Percentiles rank a stretch among this genome's conserved stretches.
These are phyloP conservation scores for Capronia coronata DNA, from an alignment of 2,329 filamentous ascomycete genomes.

Conservation along the genomic window DNA sequence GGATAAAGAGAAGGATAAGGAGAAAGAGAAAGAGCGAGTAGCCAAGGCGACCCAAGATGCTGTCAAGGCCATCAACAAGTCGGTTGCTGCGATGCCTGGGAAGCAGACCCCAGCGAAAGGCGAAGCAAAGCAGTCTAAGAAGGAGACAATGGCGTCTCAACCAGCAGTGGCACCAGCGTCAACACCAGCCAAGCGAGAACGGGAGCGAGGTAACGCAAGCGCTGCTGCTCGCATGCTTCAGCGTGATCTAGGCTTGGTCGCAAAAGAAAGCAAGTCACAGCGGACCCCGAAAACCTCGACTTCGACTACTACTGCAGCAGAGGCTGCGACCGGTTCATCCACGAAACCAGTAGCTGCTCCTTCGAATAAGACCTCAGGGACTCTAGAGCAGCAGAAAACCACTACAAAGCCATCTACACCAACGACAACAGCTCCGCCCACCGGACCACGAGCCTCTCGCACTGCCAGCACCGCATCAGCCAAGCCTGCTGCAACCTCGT, in stretches of 20 bases:
- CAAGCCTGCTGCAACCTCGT: slow-evolving; percentile 9
- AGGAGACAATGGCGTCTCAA: slow-evolving; percentile 3
- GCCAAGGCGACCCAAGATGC: slow-evolving; percentile 59
- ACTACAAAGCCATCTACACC: slow-evolving; percentile 31
- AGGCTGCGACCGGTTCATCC: slow-evolving; percentile 28
- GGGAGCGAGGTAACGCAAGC: slow-evolving; percentile 48
- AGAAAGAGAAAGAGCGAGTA: slow-evolving; percentile 31
- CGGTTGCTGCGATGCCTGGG: slow-evolving; percentile 34
- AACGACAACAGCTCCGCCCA: slow-evolving; percentile 22
- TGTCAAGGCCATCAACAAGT: slow-evolving; percentile 52
- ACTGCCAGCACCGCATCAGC: slow-evolving; percentile 15
- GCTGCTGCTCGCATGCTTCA: slow-evolving; percentile 55
- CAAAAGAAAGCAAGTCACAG: slow-evolving; percentile 21
- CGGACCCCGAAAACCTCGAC: slow-evolving; percentile 10
- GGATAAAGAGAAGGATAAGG: neutral
- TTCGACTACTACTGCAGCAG: slow-evolving; percentile 16
- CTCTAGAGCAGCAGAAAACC: slow-evolving; percentile 28
- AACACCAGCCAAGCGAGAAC: slow-evolving; percentile 43
- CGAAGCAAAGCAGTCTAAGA: slow-evolving; percentile 31
- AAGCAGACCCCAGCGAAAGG: slow-evolving; percentile 35
- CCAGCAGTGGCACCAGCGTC: neutral
- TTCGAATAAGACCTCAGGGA: slow-evolving; percentile 29
- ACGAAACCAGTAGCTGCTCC: slow-evolving; percentile 26
- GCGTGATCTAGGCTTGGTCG: slow-evolving; percentile 52
- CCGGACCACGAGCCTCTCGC: slow-evolving; percentile 24